phyloP scores from a whole-genome alignment of 768 basidiomycete species.

The Jaapia argillacea region DNA sequence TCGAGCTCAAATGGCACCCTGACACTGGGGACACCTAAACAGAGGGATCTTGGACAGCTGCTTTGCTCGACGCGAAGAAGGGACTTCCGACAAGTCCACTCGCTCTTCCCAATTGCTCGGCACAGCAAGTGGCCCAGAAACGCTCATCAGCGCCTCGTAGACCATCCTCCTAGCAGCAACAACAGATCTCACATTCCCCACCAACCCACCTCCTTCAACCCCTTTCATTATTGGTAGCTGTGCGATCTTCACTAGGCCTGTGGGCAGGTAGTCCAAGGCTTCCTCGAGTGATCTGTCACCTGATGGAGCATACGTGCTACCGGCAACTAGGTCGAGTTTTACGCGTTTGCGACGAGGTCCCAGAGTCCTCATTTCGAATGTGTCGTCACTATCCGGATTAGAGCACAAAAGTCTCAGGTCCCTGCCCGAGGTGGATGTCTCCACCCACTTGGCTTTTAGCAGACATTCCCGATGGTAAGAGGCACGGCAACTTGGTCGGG shows the following conservation, averaged over 20 bases:
- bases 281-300: too few species aligned
- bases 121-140: constrained; percentile 12
- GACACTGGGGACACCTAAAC: not conserved
- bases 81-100: constrained; percentile 11
- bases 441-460: constrained; percentile 15
- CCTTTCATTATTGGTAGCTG: constrained; percentile 47
- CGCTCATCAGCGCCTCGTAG: constrained; percentile 22
- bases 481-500: constrained; percentile 34
- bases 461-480: constrained; percentile 43
- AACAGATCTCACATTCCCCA: constrained; percentile 41
- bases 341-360: too few species aligned
- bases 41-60: not conserved
- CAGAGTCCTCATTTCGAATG: too few species aligned
- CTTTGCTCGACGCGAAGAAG: too few species aligned
- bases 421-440: constrained; percentile 9
- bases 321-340: too few species aligned
- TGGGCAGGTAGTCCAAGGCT: constrained; percentile 25
- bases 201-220: constrained; percentile 27
- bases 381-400: constrained; percentile 25
- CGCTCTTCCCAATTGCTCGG: constrained; percentile 32
- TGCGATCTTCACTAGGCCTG: constrained; percentile 30
- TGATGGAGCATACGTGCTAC: too few species aligned
- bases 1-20: not conserved
- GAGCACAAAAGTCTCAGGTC: constrained; percentile 22
- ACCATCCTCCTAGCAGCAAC: constrained; percentile 37